phyloP scores from a whole-genome alignment of 305 asterid genomes.

The Fraxinus albicans region DNA sequence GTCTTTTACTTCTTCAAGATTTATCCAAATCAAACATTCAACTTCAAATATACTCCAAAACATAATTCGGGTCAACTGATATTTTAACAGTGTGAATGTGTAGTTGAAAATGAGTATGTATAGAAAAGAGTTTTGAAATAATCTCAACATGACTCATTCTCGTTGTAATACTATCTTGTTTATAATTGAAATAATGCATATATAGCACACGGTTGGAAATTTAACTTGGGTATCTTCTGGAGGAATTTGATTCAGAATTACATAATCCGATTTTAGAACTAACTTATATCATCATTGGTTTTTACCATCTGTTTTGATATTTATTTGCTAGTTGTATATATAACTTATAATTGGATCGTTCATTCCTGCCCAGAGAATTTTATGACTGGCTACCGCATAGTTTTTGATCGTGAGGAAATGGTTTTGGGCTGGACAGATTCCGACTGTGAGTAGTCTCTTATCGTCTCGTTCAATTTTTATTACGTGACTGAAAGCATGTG shows the following conservation, averaged over 20 bases:
- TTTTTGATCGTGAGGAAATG: constrained; percentile 87
- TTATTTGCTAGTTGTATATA: neutral
- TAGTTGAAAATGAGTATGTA: too few species aligned
- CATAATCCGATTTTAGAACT: neutral
- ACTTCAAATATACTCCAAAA: too few species aligned
- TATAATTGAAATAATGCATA: neutral
- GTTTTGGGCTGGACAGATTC: constrained; percentile 86
- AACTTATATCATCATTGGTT: neutral
- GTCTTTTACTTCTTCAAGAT: too few species aligned
- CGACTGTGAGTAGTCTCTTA: constrained; percentile 54
- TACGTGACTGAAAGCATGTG: neutral
- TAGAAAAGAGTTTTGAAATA: too few species aligned
- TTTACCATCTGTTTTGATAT: neutral
- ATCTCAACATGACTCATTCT: neutral
- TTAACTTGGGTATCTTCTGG: neutral
- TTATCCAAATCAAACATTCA: too few species aligned
- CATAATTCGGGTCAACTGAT: too few species aligned
- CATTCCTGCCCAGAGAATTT: constrained; percentile 62
- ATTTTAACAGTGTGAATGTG: too few species aligned
- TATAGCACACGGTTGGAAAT: neutral
- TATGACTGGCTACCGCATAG: constrained; percentile 76
- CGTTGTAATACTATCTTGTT: neutral
- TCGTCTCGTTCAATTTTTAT: neutral
- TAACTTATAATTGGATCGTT: neutral
- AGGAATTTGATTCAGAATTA: neutral